phyloP scores from a whole-genome alignment of 306 rosid species.

The Trichosanthes truncata region DNA sequence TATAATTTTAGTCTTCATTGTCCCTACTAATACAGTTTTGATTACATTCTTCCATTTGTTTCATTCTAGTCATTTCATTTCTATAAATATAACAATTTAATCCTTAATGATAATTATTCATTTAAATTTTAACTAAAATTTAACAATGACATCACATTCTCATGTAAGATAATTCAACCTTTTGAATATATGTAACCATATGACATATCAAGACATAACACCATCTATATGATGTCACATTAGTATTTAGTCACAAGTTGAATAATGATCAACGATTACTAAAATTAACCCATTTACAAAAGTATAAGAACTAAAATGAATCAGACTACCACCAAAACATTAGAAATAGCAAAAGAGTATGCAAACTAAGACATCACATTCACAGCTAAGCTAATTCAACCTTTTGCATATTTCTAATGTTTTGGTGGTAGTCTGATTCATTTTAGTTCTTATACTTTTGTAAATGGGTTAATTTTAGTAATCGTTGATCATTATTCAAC shows the following conservation, averaged over 20 bases:
- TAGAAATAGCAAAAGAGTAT: not conserved
- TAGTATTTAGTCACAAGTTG: not conserved
- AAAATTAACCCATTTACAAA: not conserved
- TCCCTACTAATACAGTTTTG: not conserved
- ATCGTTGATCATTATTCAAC: not conserved
- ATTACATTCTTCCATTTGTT: not conserved
- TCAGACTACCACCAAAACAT: not conserved
- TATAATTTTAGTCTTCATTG: not conserved
- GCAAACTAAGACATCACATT: not conserved
- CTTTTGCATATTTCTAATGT: not conserved
- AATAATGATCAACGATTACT: not conserved
- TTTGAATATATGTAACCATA: not conserved
- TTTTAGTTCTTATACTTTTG: no score
- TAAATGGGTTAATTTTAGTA: not conserved
- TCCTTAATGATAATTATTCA: not conserved
- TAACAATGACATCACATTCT: not conserved
- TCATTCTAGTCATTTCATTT: not conserved
- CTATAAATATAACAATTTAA: not conserved
- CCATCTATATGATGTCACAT: no score
- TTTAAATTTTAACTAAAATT: not conserved
- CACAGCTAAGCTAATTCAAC: no score
- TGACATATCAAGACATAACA: not conserved
- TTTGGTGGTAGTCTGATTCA: not conserved
- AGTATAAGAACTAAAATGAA: no score
- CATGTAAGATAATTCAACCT: no score